Conservation (phyloP, 768 basidiomycete genomes). For the Pulveroboletus frians region DNA sequence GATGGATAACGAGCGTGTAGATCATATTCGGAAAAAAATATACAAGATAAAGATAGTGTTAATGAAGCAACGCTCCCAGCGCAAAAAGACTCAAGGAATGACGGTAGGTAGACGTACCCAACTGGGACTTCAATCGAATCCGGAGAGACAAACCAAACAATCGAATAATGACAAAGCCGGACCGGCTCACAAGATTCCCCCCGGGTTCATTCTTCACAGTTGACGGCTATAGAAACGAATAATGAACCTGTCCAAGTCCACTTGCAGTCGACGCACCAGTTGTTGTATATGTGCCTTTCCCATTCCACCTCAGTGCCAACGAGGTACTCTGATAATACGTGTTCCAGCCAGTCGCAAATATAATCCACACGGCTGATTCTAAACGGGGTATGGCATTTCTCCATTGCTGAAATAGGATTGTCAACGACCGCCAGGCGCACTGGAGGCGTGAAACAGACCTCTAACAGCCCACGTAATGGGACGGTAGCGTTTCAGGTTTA, state of each 20-base stretch:
- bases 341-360: conserved; percentile 39
- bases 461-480: conserved; percentile 38
- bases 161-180: no score
- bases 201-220: neutral
- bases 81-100: neutral
- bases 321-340: conserved; percentile 25
- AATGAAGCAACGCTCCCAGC: neutral
- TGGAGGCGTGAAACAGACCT: conserved; percentile 25
- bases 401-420: conserved; percentile 36
- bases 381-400: conserved; percentile 42
- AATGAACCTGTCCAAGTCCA: neutral
- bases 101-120: neutral
- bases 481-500: conserved; percentile 38
- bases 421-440: neutral
- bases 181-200: neutral
- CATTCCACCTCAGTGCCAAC: conserved; percentile 25
- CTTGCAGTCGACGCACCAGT: conserved; percentile 21
- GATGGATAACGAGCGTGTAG: conserved; percentile 7
- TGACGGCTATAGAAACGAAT: conserved; percentile 8
- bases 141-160: no score
- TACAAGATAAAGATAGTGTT: conserved; percentile 6
- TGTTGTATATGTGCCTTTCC: conserved; percentile 24
- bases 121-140: neutral
- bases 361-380: conserved; percentile 31
- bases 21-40: neutral